phyloP scores from a whole-genome alignment of 2,329 filamentous ascomycete genomes.

The Claviceps cyperi region DNA sequence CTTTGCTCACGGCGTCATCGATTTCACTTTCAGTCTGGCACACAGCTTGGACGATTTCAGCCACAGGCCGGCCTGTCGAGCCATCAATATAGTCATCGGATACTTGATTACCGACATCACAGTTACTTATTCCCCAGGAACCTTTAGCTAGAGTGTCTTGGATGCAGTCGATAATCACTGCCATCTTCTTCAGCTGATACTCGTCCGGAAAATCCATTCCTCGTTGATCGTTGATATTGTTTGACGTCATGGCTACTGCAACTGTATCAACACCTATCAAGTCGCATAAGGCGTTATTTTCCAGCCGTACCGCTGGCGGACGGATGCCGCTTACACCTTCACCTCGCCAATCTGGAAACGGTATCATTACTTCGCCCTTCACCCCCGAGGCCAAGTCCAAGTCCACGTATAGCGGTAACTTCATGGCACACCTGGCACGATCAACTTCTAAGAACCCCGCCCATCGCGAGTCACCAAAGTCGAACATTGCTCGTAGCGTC shows the following conservation, averaged over 20 bases:
- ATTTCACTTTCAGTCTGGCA: constrained; percentile 22
- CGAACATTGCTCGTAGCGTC: constrained; percentile 69
- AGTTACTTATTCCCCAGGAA: constrained; percentile 38
- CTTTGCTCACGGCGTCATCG: constrained; percentile 17
- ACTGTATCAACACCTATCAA: constrained; percentile 83
- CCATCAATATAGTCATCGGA: constrained; percentile 32
- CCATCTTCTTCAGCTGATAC: constrained; percentile 28
- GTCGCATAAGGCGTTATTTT: constrained; percentile 88
- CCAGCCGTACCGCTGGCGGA: constrained; percentile 80
- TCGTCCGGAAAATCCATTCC: constrained; percentile 20
- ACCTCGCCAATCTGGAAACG: constrained; percentile 51
- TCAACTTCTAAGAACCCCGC: constrained; percentile 43
- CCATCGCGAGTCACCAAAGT: constrained; percentile 84
- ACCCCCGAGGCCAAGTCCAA: constrained; percentile 57
- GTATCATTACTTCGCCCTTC: constrained; percentile 55
- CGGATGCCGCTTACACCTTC: constrained; percentile 92
- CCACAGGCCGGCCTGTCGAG: constrained; percentile 22
- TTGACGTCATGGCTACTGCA: constrained; percentile 60
- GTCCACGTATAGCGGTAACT: constrained; percentile 67
- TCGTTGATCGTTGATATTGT: constrained; percentile 9
- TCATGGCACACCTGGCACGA: constrained; percentile 66
- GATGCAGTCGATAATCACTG: constrained; percentile 33
- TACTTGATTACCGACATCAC: constrained; percentile 23
- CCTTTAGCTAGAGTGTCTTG: constrained; percentile 46
- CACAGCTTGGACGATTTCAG: constrained; percentile 25